Evolutionary conservation across 441 rosid genomes (phyloP), one percentile per base, ranked within the genome.

Genomic region (Sinapis alba): DNA sequence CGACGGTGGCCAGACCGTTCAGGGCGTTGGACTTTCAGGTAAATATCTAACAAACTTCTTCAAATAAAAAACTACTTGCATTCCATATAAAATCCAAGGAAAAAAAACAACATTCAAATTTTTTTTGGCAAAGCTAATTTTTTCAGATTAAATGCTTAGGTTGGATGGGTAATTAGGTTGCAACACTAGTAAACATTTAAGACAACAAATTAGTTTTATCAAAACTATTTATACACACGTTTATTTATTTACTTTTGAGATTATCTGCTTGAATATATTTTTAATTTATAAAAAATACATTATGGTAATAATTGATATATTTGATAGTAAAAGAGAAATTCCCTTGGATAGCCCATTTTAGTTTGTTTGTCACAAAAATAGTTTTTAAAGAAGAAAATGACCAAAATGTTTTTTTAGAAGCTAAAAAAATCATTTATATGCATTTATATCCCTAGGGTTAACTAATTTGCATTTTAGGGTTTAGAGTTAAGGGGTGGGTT

Each of bases 1-100:
- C 1, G 88, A 87, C 28, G 86, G 85, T 62, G 89, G 89, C 41
- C 71, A 51, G 53, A 83, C 51, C 13, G 45, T 90, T 61, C 36
- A 66, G 4, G 92, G 90, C 3, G 82, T 82, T 0, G 95, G 92
- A 20, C 78, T 88, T 62, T 82, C 92, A 69, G 90, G 94, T 86
- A 45, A 36, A 71, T 18, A 6, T 69, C 6, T 21, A 57, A 30
- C 69, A 15, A 9, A 13, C 41, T 10, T 7, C 10, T 47, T 9
- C 45, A 36, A 5, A 21, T 3, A 51, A 51, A 43, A 50, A 50
- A 34, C 13, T 19, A 51, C 26, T 51, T 19, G 58, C 24, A 51
- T 18, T 51, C 24, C 26, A 51, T 51, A 51, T 19, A 19, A 51
- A 51, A 51, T 21, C 19, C 13, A 15, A 59, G 30, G 34, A 58